phyloP scores from a whole-genome alignment of 2,329 filamentous ascomycete genomes.

The Aspergillus pseudoglaucus region DNA sequence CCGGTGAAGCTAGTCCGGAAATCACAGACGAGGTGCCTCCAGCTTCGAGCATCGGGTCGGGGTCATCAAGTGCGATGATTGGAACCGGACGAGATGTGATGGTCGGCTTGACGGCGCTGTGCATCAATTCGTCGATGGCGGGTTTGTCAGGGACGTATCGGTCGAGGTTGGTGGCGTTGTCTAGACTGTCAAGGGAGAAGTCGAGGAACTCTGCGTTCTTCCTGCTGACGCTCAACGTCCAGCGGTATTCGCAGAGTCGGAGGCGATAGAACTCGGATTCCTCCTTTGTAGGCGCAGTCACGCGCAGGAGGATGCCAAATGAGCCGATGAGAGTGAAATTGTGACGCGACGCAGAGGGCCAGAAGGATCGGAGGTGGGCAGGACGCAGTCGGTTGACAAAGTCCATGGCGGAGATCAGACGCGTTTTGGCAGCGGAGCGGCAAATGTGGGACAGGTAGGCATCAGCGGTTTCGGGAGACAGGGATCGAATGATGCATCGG shows the following conservation, averaged over 20 bases:
- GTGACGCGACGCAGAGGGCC: slow-evolving; percentile 50
- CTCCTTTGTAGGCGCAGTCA: slow-evolving; percentile 77
- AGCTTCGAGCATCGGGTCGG: slow-evolving; percentile 20
- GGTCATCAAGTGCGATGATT: slow-evolving; percentile 16
- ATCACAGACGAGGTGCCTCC: slow-evolving; percentile 29
- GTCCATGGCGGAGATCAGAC: slow-evolving; percentile 92
- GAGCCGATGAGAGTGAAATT: slow-evolving; percentile 95
- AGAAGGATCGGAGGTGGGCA: slow-evolving; percentile 81
- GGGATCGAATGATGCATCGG: slow-evolving; percentile 78
- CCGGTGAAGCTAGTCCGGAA: slow-evolving; percentile 32
- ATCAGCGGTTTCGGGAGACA: slow-evolving; percentile 56
- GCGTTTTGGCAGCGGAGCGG: slow-evolving; percentile 85
- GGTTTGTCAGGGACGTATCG: slow-evolving; percentile 67
- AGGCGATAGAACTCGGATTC: slow-evolving; percentile 90
- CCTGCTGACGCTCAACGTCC: slow-evolving; percentile 82
- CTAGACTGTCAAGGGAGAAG: slow-evolving; percentile 72
- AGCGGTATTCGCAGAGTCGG: slow-evolving; percentile 80
- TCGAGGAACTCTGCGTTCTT: slow-evolving; percentile 54
- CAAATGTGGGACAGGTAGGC: slow-evolving; percentile 86
- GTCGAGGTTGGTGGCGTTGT: slow-evolving; percentile 62
- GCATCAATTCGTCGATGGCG: slow-evolving; percentile 45
- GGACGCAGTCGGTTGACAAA: slow-evolving; percentile 90
- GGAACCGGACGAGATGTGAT: slow-evolving; percentile 13
- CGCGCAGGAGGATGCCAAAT: slow-evolving; percentile 84
- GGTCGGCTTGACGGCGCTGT: slow-evolving; percentile 20